phyloP scores from a whole-genome alignment of 2,329 filamentous ascomycete species.

The Fusarium dlaminii region DNA sequence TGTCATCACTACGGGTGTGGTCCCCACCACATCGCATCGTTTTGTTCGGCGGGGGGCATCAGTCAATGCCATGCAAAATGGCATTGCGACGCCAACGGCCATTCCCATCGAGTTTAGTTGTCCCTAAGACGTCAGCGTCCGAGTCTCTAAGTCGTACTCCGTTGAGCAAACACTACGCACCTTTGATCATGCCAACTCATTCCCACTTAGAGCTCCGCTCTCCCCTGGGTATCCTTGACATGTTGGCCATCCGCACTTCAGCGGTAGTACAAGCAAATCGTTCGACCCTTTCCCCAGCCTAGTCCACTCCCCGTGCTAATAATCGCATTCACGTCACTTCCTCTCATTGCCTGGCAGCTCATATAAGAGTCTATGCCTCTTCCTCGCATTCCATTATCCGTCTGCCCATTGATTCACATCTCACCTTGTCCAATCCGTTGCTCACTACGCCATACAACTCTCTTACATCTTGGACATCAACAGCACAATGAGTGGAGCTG shows the following conservation, averaged over 20 bases:
- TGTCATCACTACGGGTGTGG: constrained; percentile 39
- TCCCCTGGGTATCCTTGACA: constrained; percentile 41
- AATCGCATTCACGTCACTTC: constrained; percentile 39
- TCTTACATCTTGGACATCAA: constrained; percentile 14
- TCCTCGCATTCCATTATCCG: constrained; percentile 23
- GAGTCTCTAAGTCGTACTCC: constrained; percentile 28
- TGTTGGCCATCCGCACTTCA: constrained; percentile 40
- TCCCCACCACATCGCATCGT: constrained; percentile 39
- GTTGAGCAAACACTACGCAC: constrained; percentile 39
- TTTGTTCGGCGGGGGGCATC: constrained; percentile 36
- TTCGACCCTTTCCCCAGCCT: constrained; percentile 41
- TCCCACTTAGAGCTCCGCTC: constrained; percentile 40
- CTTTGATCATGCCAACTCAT: constrained; percentile 43
- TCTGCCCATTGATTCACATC: constrained; percentile 22
- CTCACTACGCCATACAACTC: neutral
- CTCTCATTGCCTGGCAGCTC: constrained; percentile 32
- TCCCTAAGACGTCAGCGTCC: constrained; percentile 41
- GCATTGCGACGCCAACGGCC: constrained; percentile 43
- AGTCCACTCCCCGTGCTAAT: constrained; percentile 35
- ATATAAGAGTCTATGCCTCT: constrained; percentile 37
- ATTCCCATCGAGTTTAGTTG: constrained; percentile 43
- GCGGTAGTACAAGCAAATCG: constrained; percentile 43
- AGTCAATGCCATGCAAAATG: constrained; percentile 43
- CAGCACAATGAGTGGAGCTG: constrained; percentile 47
- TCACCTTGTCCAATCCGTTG: constrained; percentile 9